Base-by-base conservation (phyloP, 2,329 filamentous ascomycete genomes). In the Fusarium miscanthi region DNA sequence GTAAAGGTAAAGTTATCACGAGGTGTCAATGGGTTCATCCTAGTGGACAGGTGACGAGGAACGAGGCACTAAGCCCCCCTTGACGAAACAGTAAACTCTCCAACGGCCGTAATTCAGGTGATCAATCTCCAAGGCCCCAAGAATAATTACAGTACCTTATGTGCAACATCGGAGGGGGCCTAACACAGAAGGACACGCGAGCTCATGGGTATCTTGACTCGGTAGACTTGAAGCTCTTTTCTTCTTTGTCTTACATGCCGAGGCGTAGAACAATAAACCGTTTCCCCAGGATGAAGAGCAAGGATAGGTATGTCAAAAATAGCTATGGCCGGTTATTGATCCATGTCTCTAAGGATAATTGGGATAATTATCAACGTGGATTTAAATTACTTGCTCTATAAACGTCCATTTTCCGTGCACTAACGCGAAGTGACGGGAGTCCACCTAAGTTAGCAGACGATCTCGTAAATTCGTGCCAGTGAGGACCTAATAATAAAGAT, bases 401-500 rank as follows among this genome's bases (percentile, higher is more conserved):
- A 42, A 48, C n/a, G 40, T 38, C 49, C 31, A 51, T 51, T 53
- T 35, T 53, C 49, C 48, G 57, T 51, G 43, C 60, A 74, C 71
- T 66, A 54, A 68, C 42, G 42, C 51, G 33, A 45, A 57, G 51
- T 45, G 31, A 45, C 23, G 19, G 43, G 27, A 54, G 48, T 23
- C 48, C 40, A 23, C 46, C 46, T 11, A 49, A 49, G 46, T 23
- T 33, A 69, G 49, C 49, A 68, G 45, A 58, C 51, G 56, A 56
- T 72, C 63, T 69, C 59, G 58, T 70, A 74, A 61, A 64, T 63
- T 53, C 37, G 57, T 64, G 62, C 52, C 48, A 48, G 31, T 46
- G 33, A 59, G 52, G 58, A 56, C 53, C 33, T 57, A 59, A 57
- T 42, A 51, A 51, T 67, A 59, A 35, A 42, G 23, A 38, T 66